Evolutionary conservation across 257 asterid species (phyloP).

Genomic region (Paulownia fortunei): DNA sequence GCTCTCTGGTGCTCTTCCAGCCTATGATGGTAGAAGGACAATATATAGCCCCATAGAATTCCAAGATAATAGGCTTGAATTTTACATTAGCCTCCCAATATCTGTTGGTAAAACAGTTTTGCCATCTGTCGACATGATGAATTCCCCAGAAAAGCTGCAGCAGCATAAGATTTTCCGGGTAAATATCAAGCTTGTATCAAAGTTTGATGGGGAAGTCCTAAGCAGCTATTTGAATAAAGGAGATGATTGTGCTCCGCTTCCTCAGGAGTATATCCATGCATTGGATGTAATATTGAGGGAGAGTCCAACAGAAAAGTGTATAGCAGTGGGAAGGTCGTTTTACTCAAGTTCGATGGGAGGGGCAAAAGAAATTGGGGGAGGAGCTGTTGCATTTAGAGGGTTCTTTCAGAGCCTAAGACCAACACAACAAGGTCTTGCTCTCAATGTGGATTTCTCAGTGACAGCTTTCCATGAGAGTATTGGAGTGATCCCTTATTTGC

Average conservation of each 20-base stretch:
- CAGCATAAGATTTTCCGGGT: constrained; percentile 70
- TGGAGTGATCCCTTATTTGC: constrained; percentile 82
- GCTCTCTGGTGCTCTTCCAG: constrained; percentile 71
- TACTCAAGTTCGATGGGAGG: constrained; percentile 81
- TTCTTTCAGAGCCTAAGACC: constrained; percentile 95
- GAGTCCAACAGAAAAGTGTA: constrained; percentile 67
- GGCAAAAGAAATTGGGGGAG: constrained; percentile 82
- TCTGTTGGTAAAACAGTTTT: background rate
- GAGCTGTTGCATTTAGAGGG: constrained; percentile 84
- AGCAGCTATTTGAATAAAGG: constrained; percentile 55
- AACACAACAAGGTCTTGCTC: constrained; percentile 93
- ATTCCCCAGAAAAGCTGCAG: constrained; percentile 30
- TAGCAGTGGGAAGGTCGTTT: constrained; percentile 68
- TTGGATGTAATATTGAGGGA: constrained; percentile 86
- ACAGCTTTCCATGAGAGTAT: constrained; percentile 95
- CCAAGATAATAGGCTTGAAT: constrained; percentile 67
- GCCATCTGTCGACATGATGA: background rate
- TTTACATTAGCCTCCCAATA: constrained; percentile 71
- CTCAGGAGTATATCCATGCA: constrained; percentile 97
- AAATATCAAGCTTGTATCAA: constrained; percentile 80
- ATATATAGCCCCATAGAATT: constrained; percentile 83
- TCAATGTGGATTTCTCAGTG: constrained; percentile 88
- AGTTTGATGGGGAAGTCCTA: constrained; percentile 69
- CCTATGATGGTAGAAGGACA: constrained; percentile 79
- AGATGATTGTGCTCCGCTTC: constrained; percentile 62